phyloP scores from a whole-genome alignment of 2,329 filamentous ascomycete species.

The Diaporthe ilicicola region DNA sequence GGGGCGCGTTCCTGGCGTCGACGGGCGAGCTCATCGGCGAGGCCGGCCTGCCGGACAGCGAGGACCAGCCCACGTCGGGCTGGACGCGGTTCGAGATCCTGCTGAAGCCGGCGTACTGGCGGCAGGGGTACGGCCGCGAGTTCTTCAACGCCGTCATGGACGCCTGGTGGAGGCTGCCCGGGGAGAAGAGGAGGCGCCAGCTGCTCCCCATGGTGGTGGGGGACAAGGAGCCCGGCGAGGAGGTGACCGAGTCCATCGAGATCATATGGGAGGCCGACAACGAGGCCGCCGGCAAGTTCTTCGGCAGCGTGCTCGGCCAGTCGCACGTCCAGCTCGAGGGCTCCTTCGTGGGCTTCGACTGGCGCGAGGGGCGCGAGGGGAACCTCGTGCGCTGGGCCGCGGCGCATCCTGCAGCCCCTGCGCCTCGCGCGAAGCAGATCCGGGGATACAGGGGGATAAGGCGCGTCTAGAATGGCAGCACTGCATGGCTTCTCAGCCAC shows the following conservation, averaged over 20 bases:
- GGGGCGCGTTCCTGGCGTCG: slow-evolving; percentile 38
- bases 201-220: slow-evolving; percentile 7
- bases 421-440: background rate
- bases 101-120: slow-evolving; percentile 12
- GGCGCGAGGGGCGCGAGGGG: slow-evolving; percentile 26
- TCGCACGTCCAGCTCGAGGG: slow-evolving; percentile 5
- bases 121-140: slow-evolving; percentile 33
- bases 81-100: slow-evolving; percentile 30
- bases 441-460: background rate
- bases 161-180: slow-evolving; percentile 32
- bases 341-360: slow-evolving; percentile 21
- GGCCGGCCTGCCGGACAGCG: slow-evolving; percentile 36
- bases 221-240: slow-evolving; percentile 8
- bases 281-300: slow-evolving; percentile 16
- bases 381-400: slow-evolving; percentile 6
- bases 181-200: slow-evolving; percentile 30
- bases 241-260: slow-evolving; percentile 28
- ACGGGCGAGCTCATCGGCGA: slow-evolving; percentile 43
- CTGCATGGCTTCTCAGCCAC: background rate
- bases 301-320: slow-evolving; percentile 20
- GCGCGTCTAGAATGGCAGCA: background rate
- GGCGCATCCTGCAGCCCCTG: background rate
- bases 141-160: slow-evolving; percentile 27
- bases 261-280: slow-evolving; percentile 26
- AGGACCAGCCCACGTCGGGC: slow-evolving; percentile 24